Base-by-base conservation (phyloP, 129 eudicot species). In the Gnaphalium uliginosum region DNA sequence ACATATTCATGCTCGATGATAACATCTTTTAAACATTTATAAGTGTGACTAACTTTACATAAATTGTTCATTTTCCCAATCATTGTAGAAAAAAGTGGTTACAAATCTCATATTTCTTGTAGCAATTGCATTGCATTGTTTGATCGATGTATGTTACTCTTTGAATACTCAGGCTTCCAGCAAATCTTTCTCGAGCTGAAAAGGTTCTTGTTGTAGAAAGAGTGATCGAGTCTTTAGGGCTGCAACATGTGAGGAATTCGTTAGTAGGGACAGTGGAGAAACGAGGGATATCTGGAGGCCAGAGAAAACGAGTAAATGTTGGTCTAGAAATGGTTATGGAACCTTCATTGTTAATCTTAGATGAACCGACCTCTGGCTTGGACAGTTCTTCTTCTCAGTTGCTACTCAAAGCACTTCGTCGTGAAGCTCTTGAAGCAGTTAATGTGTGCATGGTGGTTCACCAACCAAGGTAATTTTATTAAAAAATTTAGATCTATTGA, bases 291-390 rank as follows among this genome's bases (percentile, higher is more conserved):
- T 93, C 98, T 43, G 98, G 98, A n/a, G 98, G 98, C 6, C 98
- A 93, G 76, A 88, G 91, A 72, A 93, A 93, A 73, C 78, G 98
- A 64, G 98, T 93, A 64, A 93, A 93, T 71, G 98, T 93, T 26
- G 98, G 98, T 22, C 74, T 93, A 19, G 98, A 93, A 85, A 93
- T 93, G 97, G 98, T 93, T 57, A 93, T 93, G 91, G 98, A 93
- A 71, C 98, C 98, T 76, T 93, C 98, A 43, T 78, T 93, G 9
- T 73, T 93, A 78, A 93, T 93, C 73, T 84, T 93, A 41, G 98
- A 93, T 69, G 98, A 93, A 75, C 98, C 98, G 15, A 93, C 98
- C 15, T 93, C 98, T 74, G 98, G 98, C 37, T 66, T 93, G 37
- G 98, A 93, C 74, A 93, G 98, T 81, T 84, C 98, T 68, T 93